These are phyloP conservation scores for Amaranthus palmeri DNA, from an alignment of 148 eudicot genomes.

Conservation along the genomic window DNA sequence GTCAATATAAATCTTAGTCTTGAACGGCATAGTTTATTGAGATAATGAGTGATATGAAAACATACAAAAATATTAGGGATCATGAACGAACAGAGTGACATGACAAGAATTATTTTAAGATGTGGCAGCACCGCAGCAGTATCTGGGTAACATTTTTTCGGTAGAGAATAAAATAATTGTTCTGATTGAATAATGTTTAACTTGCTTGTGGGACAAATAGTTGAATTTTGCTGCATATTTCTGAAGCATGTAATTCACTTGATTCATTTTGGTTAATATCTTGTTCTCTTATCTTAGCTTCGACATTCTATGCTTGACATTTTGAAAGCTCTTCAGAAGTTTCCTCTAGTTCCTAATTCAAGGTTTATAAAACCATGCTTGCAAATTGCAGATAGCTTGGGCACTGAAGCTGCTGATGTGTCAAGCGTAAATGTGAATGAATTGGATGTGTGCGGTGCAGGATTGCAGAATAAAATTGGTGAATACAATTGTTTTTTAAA, in stretches of 20 bases:
- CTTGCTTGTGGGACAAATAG: background rate
- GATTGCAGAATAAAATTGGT: conserved; percentile 86
- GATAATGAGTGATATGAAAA: background rate
- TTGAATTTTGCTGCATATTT: background rate
- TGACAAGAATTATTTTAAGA: background rate
- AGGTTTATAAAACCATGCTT: conserved; percentile 26
- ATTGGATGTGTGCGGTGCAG: conserved; percentile 57
- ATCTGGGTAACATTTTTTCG: background rate
- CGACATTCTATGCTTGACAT: conserved; percentile 36
- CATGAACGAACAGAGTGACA: background rate
- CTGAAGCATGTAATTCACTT: background rate
- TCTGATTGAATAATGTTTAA: background rate
- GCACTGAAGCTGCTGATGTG: conserved; percentile 25
- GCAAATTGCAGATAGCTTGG: conserved; percentile 27
- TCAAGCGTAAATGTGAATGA: conserved; percentile 33
- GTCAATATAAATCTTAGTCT: background rate
- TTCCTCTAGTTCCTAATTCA: conserved; percentile 39
- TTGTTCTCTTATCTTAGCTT: background rate
- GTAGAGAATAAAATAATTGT: background rate
- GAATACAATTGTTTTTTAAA: conserved; percentile 98
- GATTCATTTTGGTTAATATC: background rate
- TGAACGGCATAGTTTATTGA: background rate
- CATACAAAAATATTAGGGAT: background rate
- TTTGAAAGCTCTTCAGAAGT: conserved; percentile 48
- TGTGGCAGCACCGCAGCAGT: background rate